Evolutionary conservation across 2,329 filamentous ascomycete genomes (phyloP).

Genomic region (Ophiocordyceps camponoti-leonardi): DNA sequence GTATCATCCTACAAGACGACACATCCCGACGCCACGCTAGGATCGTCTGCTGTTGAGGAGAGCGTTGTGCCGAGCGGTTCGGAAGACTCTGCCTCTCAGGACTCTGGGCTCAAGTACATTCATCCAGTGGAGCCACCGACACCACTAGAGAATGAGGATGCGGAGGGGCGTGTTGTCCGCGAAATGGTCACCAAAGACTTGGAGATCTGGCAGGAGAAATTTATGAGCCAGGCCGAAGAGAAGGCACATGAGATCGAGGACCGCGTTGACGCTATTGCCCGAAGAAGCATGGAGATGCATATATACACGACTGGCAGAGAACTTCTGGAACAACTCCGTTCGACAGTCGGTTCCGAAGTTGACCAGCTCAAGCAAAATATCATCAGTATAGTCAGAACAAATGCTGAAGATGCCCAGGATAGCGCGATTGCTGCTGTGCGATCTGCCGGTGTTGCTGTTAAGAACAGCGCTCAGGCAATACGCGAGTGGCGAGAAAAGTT

Average conservation of each 20-base stretch:
- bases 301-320: slow-evolving; percentile 48
- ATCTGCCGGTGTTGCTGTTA: slow-evolving; percentile 53
- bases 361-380: slow-evolving; percentile 50
- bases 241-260: slow-evolving; percentile 58
- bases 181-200: slow-evolving; percentile 64
- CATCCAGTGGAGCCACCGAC: slow-evolving; percentile 26
- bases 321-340: slow-evolving; percentile 51
- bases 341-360: slow-evolving; percentile 47
- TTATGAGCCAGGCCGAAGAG: slow-evolving; percentile 69
- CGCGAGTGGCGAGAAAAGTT: slow-evolving; percentile 61
- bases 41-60: slow-evolving; percentile 10
- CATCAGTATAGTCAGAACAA: slow-evolving; percentile 35
- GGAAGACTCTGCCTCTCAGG: slow-evolving; percentile 1
- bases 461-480: slow-evolving; percentile 59
- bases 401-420: slow-evolving; percentile 24
- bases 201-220: slow-evolving; percentile 73
- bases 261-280: slow-evolving; percentile 40
- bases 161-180: slow-evolving; percentile 38
- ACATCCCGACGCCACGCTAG: slow-evolving; percentile 13
- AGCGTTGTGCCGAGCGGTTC: slow-evolving; percentile 11
- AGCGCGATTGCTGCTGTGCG: slow-evolving; percentile 36
- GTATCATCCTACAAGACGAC: slow-evolving; percentile 19
- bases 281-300: slow-evolving; percentile 41
- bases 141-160: slow-evolving; percentile 28
- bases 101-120: slow-evolving; percentile 8